A percentile compares a stretch with the other conserved stretches of the same genome.
These are phyloP conservation scores for Epichloe sibirici DNA, from an alignment of 2,329 filamentous ascomycete species.

Conservation along the genomic window DNA sequence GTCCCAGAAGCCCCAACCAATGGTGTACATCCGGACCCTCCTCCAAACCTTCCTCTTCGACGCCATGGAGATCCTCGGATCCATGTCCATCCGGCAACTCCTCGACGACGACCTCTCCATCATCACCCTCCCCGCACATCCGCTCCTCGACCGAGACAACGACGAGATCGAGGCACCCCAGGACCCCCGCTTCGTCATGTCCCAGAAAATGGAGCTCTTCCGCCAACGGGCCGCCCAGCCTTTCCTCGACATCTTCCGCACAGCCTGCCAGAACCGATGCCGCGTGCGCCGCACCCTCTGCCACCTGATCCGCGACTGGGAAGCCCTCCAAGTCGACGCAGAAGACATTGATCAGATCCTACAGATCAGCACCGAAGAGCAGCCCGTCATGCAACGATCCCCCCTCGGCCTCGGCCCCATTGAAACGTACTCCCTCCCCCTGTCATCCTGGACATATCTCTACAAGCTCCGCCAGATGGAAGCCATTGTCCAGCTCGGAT, in stretches of 20 bases:
- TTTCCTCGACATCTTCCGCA: slow-evolving; percentile 73
- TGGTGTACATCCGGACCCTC: slow-evolving; percentile 71
- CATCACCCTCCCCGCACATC: slow-evolving; percentile 58
- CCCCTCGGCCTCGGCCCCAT: slow-evolving; percentile 23
- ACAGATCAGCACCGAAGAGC: slow-evolving; percentile 47
- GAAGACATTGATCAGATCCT: slow-evolving; percentile 64
- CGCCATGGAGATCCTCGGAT: slow-evolving; percentile 56
- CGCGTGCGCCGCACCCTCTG: slow-evolving; percentile 81
- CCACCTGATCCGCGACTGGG: slow-evolving; percentile 74
- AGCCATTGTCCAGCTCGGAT: slow-evolving; percentile 79
- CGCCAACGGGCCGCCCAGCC: slow-evolving; percentile 50
- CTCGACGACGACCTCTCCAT: slow-evolving; percentile 73
- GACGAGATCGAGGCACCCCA: slow-evolving; percentile 64
- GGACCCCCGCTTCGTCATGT: slow-evolving; percentile 62
- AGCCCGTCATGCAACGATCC: slow-evolving; percentile 39
- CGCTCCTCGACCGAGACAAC: slow-evolving; percentile 59
- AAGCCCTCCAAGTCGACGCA: slow-evolving; percentile 68
- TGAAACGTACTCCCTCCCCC: slow-evolving; percentile 53
- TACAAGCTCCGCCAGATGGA: slow-evolving; percentile 86
- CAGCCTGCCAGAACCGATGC: slow-evolving; percentile 81
- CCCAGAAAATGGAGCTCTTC: slow-evolving; percentile 60
- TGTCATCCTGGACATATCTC: slow-evolving; percentile 81
- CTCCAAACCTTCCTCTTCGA: slow-evolving; percentile 66
- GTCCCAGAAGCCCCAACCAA: slow-evolving; percentile 67
- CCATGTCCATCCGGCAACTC: slow-evolving; percentile 58